Conservation (phyloP, 371 early-diverging fungal genomes). For the Circinella minor region DNA sequence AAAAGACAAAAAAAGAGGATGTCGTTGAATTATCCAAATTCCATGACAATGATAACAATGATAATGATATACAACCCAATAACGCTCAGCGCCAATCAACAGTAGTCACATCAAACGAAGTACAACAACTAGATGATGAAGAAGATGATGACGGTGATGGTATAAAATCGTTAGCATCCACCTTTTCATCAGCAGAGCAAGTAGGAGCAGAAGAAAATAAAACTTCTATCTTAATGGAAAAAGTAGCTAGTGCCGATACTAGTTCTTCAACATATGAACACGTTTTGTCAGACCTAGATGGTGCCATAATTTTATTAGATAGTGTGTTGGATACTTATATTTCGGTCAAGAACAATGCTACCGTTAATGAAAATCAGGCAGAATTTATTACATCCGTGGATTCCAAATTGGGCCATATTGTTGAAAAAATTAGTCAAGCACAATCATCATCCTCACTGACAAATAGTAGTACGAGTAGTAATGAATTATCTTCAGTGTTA, state of each 20-base stretch:
- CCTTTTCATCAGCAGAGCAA: conserved; percentile 6
- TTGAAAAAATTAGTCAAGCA: not conserved
- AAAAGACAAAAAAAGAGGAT: too few species aligned
- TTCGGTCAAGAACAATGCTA: not conserved
- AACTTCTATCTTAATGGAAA: conserved; percentile 2
- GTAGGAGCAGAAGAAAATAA: not conserved
- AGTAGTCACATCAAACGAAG: too few species aligned
- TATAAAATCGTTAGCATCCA: not conserved
- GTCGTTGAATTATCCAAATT: too few species aligned
- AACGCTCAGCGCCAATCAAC: too few species aligned
- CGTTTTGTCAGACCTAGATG: conserved; percentile 38
- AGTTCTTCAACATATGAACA: conserved; percentile 2
- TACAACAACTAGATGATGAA: too few species aligned
- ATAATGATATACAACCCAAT: too few species aligned
- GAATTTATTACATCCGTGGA: not conserved
- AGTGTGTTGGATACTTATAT: conserved; percentile 30
- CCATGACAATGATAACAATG: too few species aligned
- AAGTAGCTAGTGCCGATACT: not conserved
- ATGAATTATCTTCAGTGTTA: not conserved
- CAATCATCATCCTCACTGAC: conserved; percentile 5
- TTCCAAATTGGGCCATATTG: not conserved
- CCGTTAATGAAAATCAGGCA: too few species aligned
- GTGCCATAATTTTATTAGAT: conserved; percentile 34
- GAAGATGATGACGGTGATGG: not conserved
- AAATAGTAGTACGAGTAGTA: not conserved